A percentile compares a stretch with the other conserved stretches of the same genome.
phyloP scores from a whole-genome alignment of 495 filamentous ascomycete genomes.

The Xylaria grammica region DNA sequence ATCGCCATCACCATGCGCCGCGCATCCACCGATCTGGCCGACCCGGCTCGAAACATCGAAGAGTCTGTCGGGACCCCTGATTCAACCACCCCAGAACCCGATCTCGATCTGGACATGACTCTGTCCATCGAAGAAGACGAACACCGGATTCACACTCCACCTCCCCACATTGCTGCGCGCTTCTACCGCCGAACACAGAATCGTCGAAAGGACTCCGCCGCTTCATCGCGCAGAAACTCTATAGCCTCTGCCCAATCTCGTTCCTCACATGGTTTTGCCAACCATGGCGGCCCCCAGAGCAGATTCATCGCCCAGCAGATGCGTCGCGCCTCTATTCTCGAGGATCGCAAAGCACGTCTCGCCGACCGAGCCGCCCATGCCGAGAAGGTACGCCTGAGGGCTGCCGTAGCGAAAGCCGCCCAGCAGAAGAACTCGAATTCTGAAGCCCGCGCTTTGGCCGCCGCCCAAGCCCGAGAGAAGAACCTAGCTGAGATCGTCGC shows the following conservation, averaged over 20 bases:
- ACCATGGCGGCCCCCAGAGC: constrained; percentile 69
- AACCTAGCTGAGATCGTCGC: constrained; percentile 93
- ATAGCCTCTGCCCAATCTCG: constrained; percentile 83
- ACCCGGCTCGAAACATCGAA: constrained; percentile 51
- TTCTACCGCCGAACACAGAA: constrained; percentile 75
- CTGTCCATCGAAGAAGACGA: constrained; percentile 45
- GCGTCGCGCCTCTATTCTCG: constrained; percentile 87
- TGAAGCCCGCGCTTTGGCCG: constrained; percentile 87
- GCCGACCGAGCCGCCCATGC: constrained; percentile 94
- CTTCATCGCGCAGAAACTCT: constrained; percentile 87
- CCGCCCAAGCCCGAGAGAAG: constrained; percentile 86
- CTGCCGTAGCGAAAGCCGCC: constrained; percentile 81
- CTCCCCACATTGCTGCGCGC: constrained; percentile 83
- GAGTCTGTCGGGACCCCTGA: constrained; percentile 48
- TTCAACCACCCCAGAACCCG: constrained; percentile 36
- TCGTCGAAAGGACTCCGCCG: constrained; percentile 79
- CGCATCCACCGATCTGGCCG: constrained; percentile 48
- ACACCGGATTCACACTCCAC: constrained; percentile 63
- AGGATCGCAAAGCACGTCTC: constrained; percentile 88
- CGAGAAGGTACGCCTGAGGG: constrained; percentile 92
- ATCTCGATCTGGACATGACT: constrained; percentile 41
- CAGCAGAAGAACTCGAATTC: constrained; percentile 64
- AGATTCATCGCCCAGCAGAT: constrained; percentile 89
- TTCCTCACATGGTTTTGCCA: constrained; percentile 63
- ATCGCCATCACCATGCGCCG: constrained; percentile 45